Percentiles rank a stretch among this genome's conserved stretches.
Conservation (phyloP, 2,329 filamentous ascomycete species). For the Penicillium sp. region DNA sequence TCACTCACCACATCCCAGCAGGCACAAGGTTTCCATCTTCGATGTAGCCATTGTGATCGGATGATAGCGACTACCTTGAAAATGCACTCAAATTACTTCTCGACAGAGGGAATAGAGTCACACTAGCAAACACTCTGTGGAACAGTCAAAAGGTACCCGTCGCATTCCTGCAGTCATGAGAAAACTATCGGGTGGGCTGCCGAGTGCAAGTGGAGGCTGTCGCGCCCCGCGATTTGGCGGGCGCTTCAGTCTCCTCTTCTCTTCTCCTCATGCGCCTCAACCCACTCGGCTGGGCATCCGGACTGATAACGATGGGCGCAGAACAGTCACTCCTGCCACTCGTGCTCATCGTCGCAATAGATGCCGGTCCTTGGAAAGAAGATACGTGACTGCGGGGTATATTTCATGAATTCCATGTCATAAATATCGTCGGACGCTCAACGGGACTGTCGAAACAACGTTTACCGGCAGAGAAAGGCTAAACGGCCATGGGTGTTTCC, state of each 20-base stretch:
- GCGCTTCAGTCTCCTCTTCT: slow-evolving; percentile 3
- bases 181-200: not conserved
- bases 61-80: not conserved
- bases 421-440: not conserved
- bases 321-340: not conserved
- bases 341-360: slow-evolving; percentile 6
- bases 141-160: not conserved
- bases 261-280: slow-evolving; percentile 4
- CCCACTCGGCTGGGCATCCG: slow-evolving; percentile 19
- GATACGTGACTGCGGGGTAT: slow-evolving; percentile 13
- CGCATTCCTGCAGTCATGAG: not conserved
- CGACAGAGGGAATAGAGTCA: not conserved
- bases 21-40: slow-evolving; percentile 18
- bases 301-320: slow-evolving; percentile 9
- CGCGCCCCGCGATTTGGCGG: not conserved
- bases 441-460: not conserved
- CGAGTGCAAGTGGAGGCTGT: not conserved
- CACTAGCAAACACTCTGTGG: not conserved
- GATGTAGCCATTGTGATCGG: slow-evolving; percentile 12
- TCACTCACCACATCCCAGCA: slow-evolving; percentile 23
- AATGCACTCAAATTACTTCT: not conserved
- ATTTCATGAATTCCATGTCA: slow-evolving; percentile 4
- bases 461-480: not conserved
- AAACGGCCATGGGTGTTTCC: slow-evolving; percentile 21
- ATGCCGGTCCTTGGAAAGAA: slow-evolving; percentile 9